Evolutionary conservation across 2,329 filamentous ascomycete genomes (phyloP).

Genomic region (Elsinoe arachidis): DNA sequence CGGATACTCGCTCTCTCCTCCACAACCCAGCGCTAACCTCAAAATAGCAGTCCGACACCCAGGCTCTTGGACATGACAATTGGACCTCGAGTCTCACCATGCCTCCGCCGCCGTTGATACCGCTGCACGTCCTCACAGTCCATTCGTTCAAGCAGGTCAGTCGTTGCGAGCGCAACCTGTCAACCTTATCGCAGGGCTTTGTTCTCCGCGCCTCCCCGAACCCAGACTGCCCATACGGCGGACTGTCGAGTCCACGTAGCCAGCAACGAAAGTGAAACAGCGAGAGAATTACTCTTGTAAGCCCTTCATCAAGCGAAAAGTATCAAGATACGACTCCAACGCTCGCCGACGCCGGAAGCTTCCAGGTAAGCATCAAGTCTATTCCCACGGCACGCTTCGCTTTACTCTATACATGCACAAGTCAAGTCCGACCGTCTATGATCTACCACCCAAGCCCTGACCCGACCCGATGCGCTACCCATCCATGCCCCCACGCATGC

Average conservation of each 20-base stretch:
- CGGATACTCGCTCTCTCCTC: not conserved
- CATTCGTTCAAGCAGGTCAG: constrained; percentile 5
- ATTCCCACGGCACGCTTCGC: not conserved
- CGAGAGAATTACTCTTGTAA: not conserved
- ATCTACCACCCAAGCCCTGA: not conserved
- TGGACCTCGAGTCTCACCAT: not conserved
- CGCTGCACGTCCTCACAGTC: not conserved
- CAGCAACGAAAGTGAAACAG: not conserved
- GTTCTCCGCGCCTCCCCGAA: not conserved
- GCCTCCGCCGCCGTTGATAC: not conserved
- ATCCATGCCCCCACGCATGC: not conserved
- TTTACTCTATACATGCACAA: not conserved
- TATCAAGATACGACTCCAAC: not conserved
- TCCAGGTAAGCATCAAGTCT: not conserved
- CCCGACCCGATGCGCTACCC: not conserved
- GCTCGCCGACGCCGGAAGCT: not conserved
- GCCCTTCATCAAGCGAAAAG: not conserved
- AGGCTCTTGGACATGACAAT: not conserved
- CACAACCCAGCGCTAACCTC: not conserved
- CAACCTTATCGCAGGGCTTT: constrained; percentile 1
- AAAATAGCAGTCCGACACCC: not conserved
- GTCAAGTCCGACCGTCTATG: not conserved
- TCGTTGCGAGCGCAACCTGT: constrained; percentile 7
- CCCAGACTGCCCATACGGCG: not conserved
- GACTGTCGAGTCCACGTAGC: not conserved